phyloP scores from a whole-genome alignment of 208 protist species.

The Trypanosoma mega region DNA sequence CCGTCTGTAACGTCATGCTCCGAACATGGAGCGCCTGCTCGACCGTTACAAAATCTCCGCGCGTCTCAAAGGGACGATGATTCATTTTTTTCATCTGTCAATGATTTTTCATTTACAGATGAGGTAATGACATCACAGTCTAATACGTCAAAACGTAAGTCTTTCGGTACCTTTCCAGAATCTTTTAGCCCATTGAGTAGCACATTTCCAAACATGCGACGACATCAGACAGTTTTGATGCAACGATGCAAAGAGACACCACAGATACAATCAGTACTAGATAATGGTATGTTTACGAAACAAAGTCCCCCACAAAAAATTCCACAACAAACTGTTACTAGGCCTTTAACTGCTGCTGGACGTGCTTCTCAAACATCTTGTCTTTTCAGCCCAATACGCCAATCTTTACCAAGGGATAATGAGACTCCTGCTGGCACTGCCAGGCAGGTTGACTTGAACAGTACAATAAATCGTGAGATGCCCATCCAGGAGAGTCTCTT shows the following conservation, averaged over 20 bases:
- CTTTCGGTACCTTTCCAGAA: not conserved
- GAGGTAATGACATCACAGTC: not conserved
- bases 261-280: no score
- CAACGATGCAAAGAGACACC: no score
- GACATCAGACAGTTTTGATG: not conserved
- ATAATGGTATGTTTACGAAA: no score
- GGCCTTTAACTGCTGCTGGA: not conserved
- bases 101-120: conserved; percentile 12
- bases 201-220: no score
- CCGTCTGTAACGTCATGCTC: no score
- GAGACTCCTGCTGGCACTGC: not conserved
- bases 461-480: conserved; percentile 15
- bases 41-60: not conserved
- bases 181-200: no score
- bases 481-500: conserved; percentile 8
- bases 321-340: not conserved
- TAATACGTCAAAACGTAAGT: conserved; percentile 1
- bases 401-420: conserved; percentile 6
- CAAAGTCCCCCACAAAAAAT: not conserved
- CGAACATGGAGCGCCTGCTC: no score
- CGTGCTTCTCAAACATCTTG: not conserved
- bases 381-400: not conserved
- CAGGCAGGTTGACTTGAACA: conserved; percentile 5
- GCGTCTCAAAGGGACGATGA: conserved; percentile 10
- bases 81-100: conserved; percentile 12